Conservation (phyloP, 2,329 filamentous ascomycete species). For the Trichoderma aggressivum region DNA sequence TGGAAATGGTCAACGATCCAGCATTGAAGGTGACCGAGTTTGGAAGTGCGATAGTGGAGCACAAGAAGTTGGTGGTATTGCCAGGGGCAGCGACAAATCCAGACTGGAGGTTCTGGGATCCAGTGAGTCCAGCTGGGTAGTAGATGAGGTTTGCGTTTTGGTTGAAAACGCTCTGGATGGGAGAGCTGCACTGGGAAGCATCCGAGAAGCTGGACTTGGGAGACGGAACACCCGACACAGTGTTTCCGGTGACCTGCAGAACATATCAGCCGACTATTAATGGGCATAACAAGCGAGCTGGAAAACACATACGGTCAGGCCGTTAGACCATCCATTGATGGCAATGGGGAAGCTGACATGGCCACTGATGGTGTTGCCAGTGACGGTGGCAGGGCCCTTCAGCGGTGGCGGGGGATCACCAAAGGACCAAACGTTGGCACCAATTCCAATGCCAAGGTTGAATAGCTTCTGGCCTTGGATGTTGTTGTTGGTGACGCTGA, state of each 20-base stretch:
- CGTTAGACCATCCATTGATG: conserved; percentile 27
- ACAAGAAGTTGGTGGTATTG: conserved; percentile 28
- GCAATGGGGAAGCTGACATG: conserved; percentile 26
- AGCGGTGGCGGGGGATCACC: conserved; percentile 20
- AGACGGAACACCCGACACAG: conserved; percentile 21
- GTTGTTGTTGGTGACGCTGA: conserved; percentile 25
- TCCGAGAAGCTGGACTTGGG: conserved; percentile 25
- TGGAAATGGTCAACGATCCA: conserved; percentile 22
- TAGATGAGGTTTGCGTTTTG: conserved; percentile 25
- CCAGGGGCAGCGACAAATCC: conserved; percentile 23
- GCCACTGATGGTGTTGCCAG: conserved; percentile 24
- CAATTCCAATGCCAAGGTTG: conserved; percentile 28
- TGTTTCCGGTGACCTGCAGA: conserved; percentile 23
- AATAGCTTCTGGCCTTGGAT: conserved; percentile 24
- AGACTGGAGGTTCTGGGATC: conserved; percentile 22
- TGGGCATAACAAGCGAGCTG: neutral
- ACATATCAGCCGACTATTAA: neutral
- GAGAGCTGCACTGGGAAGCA: conserved; percentile 21
- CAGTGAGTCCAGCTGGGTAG: conserved; percentile 23
- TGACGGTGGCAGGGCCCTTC: conserved; percentile 22
- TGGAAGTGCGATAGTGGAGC: conserved; percentile 23
- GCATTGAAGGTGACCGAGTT: conserved; percentile 20
- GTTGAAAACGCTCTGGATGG: conserved; percentile 24
- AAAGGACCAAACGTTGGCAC: conserved; percentile 26
- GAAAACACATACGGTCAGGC: conserved; percentile 18